These are phyloP conservation scores for Salix brachista DNA, from an alignment of 345 rosid genomes.

Conservation along the genomic window DNA sequence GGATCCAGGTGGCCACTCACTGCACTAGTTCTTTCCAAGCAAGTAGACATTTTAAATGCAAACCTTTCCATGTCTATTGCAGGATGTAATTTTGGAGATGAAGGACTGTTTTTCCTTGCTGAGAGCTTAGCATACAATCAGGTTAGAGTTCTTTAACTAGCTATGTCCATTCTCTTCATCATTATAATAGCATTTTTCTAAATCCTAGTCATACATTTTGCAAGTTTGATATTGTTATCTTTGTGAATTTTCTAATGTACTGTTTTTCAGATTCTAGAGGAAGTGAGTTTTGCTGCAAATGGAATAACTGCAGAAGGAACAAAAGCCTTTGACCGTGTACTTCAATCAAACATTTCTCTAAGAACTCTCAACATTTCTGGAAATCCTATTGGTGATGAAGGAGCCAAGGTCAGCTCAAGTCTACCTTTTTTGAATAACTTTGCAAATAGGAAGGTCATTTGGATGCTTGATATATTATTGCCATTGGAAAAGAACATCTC, in stretches of 20 bases:
- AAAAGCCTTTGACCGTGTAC: conserved; percentile 80
- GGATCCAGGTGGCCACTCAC: neutral
- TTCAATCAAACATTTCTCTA: conserved; percentile 67
- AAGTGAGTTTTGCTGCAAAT: conserved; percentile 94
- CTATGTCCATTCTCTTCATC: neutral
- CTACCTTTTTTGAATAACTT: neutral
- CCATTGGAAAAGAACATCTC: no score
- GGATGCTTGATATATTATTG: neutral
- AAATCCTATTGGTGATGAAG: conserved; percentile 92
- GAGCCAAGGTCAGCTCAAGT: conserved; percentile 67
- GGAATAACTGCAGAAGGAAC: conserved; percentile 85
- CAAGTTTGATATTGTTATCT: neutral
- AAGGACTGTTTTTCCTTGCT: conserved; percentile 77
- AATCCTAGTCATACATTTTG: neutral
- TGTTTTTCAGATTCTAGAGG: conserved; percentile 64
- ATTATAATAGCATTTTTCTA: neutral
- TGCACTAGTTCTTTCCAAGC: neutral
- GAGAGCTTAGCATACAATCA: conserved; percentile 91
- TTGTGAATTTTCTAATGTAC: neutral
- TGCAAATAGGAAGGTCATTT: neutral
- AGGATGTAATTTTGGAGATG: conserved; percentile 95
- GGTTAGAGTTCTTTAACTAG: conserved; percentile 35
- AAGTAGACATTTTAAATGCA: neutral
- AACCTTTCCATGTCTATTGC: conserved; percentile 17
- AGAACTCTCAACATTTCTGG: conserved; percentile 84